Evolutionary conservation across 805 yeast genomes (phyloP), one percentile per base, ranked within the genome.

Genomic region (Teunomyces funiuensis): DNA sequence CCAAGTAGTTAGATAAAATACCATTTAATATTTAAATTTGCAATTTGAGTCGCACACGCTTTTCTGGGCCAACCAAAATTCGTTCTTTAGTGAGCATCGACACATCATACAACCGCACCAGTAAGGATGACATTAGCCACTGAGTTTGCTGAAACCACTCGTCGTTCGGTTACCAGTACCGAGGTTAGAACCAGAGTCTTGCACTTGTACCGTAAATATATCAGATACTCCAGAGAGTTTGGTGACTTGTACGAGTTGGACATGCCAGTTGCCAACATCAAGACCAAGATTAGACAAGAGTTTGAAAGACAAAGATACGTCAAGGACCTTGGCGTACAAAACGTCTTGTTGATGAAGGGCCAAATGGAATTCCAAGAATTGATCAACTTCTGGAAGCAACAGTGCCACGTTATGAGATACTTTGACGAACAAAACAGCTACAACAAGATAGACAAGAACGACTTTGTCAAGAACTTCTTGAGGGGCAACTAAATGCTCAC

Each of bases 281-380:
- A 88, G 64, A 85, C 95, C 43, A 85, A 84, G 67, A 76, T 88
- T 51, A 81, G 96, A 75, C 93, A 87, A 65, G 93, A 88, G 65
- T 88, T 88, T 53, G 96, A 88, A 66, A 82, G 95, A 69, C 76
- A 87, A 57, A 75, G 95, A 57, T 87, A 72, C 58, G 88, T 86
- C 39, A 69, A 69, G 40, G 88, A 84, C 56, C 61, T 83, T 50
- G 78, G 79, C 25, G 77, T 83, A 34, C 73, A 76, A 49, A 88
- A 87, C 63, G 75, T 85, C 13, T 71, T 88, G 43, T 79, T 79
- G 51, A 80, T 85, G 69, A 85, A 86, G 69, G 95, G 91, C 5
- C 89, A 85, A 57, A 85, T 85, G 93, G 96, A 88, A 63, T 88
- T 81, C 66, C 96, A 87, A 68, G 95, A 87, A 60, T 74, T 86